Evolutionary conservation across 441 rosid species (phyloP).

Genomic region (Caryocar brasiliense): DNA sequence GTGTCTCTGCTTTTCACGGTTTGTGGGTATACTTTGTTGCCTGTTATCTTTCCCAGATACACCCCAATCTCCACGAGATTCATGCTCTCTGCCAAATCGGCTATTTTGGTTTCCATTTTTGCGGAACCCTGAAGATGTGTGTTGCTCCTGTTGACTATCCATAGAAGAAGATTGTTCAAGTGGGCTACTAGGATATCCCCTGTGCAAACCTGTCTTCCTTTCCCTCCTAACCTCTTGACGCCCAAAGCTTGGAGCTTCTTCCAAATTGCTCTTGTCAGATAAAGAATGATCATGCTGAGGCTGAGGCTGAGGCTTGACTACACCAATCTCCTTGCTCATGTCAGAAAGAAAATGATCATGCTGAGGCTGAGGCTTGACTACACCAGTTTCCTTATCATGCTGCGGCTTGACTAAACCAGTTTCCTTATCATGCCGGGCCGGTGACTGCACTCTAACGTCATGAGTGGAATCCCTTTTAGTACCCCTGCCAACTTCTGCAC

Average conservation of each 20-base stretch:
- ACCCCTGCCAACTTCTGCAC: slow-evolving; percentile 29
- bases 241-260: slow-evolving; percentile 21
- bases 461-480: slow-evolving; percentile 34
- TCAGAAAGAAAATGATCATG: slow-evolving; percentile 20
- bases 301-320: too few relatives aligned
- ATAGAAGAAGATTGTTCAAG: slow-evolving; percentile 21
- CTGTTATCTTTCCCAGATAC: slow-evolving; percentile 44
- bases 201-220: slow-evolving; percentile 22
- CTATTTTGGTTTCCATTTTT: slow-evolving; percentile 50
- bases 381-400: too few relatives aligned
- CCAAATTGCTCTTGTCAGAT: slow-evolving; percentile 27
- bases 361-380: too few relatives aligned
- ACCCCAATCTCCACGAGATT: slow-evolving; percentile 63
- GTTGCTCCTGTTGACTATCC: slow-evolving; percentile 39
- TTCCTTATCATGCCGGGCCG: slow-evolving; percentile 28
- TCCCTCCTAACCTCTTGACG: slow-evolving; percentile 42
- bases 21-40: slow-evolving; percentile 34
- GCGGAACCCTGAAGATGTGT: slow-evolving; percentile 30
- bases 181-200: slow-evolving; percentile 22
- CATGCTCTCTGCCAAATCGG: slow-evolving; percentile 49
- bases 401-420: slow-evolving; percentile 15
- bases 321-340: too few relatives aligned
- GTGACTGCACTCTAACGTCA: slow-evolving; percentile 19
- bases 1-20: slow-evolving; percentile 55
- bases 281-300: slow-evolving; percentile 17